Evolutionary conservation across 768 basidiomycete genomes (phyloP).

Genomic region (Termitomyces sp.): DNA sequence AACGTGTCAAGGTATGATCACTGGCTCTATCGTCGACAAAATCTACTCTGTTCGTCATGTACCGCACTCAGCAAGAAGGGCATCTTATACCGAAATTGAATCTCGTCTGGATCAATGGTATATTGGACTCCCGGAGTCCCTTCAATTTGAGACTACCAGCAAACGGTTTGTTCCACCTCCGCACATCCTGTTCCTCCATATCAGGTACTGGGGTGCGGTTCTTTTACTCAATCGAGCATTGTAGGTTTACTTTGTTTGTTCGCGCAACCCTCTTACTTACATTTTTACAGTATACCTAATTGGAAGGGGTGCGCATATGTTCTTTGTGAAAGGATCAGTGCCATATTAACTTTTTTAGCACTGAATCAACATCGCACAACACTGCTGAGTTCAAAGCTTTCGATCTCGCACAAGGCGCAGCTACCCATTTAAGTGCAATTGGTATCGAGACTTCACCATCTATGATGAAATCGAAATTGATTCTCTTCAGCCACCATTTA

Average conservation of each 20-base stretch:
- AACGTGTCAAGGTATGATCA: conserved; percentile 46
- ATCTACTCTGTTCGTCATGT: conserved; percentile 64
- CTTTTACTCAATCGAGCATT: conserved; percentile 74
- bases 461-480: not conserved
- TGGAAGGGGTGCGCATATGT: conserved; percentile 50
- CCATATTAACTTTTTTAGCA: conserved; percentile 21
- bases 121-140: conserved; percentile 55
- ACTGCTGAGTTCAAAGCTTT: conserved; percentile 62
- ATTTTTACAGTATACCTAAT: conserved; percentile 55
- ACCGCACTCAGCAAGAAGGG: conserved; percentile 40
- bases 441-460: conserved; percentile 27
- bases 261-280: conserved; percentile 3
- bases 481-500: conserved; percentile 46
- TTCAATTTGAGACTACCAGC: conserved; percentile 54
- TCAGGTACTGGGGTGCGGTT: conserved; percentile 73
- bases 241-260: conserved; percentile 37
- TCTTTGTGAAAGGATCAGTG: not conserved
- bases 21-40: conserved; percentile 59
- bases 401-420: conserved; percentile 70
- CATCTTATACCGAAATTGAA: conserved; percentile 51
- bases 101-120: conserved; percentile 70
- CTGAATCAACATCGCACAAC: conserved; percentile 37
- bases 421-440: conserved; percentile 61
- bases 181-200: conserved; percentile 61
- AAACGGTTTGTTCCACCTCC: conserved; percentile 53